A percentile compares a stretch with the other conserved stretches of the same genome.
phyloP scores from a whole-genome alignment of 2,329 filamentous ascomycete genomes.

The Cryphonectria radicalis region DNA sequence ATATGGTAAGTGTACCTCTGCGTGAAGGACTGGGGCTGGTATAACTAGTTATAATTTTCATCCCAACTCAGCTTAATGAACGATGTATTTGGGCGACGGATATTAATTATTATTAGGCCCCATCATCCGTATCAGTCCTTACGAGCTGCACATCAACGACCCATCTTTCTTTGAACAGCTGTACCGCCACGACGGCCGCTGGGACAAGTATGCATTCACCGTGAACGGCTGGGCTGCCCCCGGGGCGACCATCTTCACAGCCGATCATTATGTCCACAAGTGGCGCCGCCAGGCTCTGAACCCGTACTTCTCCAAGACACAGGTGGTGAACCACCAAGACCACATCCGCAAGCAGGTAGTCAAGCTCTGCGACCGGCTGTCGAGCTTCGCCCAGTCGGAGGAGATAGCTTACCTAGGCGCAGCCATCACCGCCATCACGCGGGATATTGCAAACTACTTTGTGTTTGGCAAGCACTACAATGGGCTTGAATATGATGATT shows the following conservation, averaged over 20 bases:
- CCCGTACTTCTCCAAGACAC: conserved; percentile 12
- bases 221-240: conserved; percentile 19
- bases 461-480: conserved; percentile 28
- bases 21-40: neutral
- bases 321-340: neutral
- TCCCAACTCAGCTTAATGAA: too few species aligned
- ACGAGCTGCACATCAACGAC: conserved; percentile 39
- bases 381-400: neutral
- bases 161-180: conserved; percentile 30
- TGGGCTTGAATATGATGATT: conserved; percentile 28
- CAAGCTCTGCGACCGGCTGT: conserved; percentile 23
- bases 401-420: conserved; percentile 25
- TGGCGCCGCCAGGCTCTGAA: neutral
- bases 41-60: neutral
- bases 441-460: conserved; percentile 28
- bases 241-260: conserved; percentile 11
- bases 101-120: conserved; percentile 32
- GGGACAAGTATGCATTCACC: conserved; percentile 26
- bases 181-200: conserved; percentile 23
- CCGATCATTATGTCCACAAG: conserved; percentile 20
- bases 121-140: conserved; percentile 41
- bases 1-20: conserved; percentile 38
- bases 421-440: conserved; percentile 27
- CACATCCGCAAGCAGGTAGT: conserved; percentile 13
- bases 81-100: neutral